Conservation (phyloP, 352 stramenopile species). For the Phytophthora chlamydospora region DNA sequence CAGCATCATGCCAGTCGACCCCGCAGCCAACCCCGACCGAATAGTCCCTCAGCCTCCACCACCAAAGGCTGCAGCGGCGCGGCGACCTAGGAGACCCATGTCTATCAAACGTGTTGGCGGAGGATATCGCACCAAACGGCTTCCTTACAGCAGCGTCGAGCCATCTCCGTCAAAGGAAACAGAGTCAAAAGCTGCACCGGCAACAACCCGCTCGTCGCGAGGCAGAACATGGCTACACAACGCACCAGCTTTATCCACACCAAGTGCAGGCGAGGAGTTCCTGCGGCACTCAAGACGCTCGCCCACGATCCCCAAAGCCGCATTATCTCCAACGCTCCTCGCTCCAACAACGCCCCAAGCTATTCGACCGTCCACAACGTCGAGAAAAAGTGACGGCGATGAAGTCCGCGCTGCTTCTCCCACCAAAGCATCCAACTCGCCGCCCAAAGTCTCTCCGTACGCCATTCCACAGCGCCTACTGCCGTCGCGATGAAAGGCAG, state of each 20-base stretch:
- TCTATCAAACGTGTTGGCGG: slow-evolving; percentile 62
- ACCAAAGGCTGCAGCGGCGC: slow-evolving; percentile 2
- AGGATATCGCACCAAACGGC: slow-evolving; percentile 51
- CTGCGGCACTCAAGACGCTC: slow-evolving; percentile 12
- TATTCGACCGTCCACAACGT: neutral
- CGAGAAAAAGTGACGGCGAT: slow-evolving; percentile 6
- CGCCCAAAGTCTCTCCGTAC: slow-evolving; percentile 26
- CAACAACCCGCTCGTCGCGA: neutral
- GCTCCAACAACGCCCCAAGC: neutral
- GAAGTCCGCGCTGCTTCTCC: slow-evolving; percentile 16
- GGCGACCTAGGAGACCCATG: slow-evolving; percentile 23
- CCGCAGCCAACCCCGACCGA: neutral
- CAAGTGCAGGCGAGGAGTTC: slow-evolving; percentile 7
- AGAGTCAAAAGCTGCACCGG: neutral
- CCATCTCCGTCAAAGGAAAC: slow-evolving; percentile 6
- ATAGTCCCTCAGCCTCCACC: slow-evolving; percentile 27
- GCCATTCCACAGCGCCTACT: slow-evolving; percentile 25
- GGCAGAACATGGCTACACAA: slow-evolving; percentile 5
- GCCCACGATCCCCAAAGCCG: slow-evolving; percentile 13
- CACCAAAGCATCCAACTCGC: slow-evolving; percentile 4
- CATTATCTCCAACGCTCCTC: slow-evolving; percentile 6
- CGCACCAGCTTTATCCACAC: neutral
- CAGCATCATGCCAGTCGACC: slow-evolving; percentile 8
- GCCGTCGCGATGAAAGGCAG: neutral
- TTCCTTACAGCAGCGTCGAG: slow-evolving; percentile 18